Base-by-base conservation (phyloP, 805 yeast genomes). In the Saccharomyces mikatae region DNA sequence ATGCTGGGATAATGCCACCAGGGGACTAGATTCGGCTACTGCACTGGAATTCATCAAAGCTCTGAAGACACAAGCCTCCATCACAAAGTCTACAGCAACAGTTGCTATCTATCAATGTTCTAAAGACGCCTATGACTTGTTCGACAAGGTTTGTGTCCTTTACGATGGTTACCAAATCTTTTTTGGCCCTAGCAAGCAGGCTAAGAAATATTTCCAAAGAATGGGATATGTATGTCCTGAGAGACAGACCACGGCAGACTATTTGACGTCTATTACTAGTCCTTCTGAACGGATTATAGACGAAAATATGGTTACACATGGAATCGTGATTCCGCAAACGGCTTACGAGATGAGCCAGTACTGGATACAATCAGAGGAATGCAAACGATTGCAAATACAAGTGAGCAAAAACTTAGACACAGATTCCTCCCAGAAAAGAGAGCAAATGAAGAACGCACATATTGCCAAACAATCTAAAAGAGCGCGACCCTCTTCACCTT, bases 21-120 rank as follows among this genome's bases (percentile, higher is more conserved):
- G 83, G 72, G 84, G 84, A 56, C 73, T 80, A 64, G 84, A 80
- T 69, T 72, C 84, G 10, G 82, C 83, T 27, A 78, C 82, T 49
- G 83, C 84, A 6, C 68, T 77, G 60, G 82, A 80, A 59, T 79
- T 79, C 56, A 75, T 78, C 54, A 70, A 75, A 62, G 81, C 83
- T 30, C 69, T 79, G 58, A 78, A 76, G 62, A 73, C 80, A 2
- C 69, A 76, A 21, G 79, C 82, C 73, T 51, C 73, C 58, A 68
- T 81, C 31, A 64, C 74, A 49, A 74, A 75, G 8, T 73, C 76
- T 13, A 76, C 86, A 3, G 80, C 84, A 4, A 66, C 81, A 54
- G 77, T 83, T 56, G 83, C 87, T 41, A 80, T 83, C 47, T 79
- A 80, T 62, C 83, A 79, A 63, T 76, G 80, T 54, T 75, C 80